Percentiles rank a stretch among this genome's conserved stretches.
Evolutionary conservation across 371 early-diverging fungal genomes (phyloP).

Genomic region (Mortierella sp.): DNA sequence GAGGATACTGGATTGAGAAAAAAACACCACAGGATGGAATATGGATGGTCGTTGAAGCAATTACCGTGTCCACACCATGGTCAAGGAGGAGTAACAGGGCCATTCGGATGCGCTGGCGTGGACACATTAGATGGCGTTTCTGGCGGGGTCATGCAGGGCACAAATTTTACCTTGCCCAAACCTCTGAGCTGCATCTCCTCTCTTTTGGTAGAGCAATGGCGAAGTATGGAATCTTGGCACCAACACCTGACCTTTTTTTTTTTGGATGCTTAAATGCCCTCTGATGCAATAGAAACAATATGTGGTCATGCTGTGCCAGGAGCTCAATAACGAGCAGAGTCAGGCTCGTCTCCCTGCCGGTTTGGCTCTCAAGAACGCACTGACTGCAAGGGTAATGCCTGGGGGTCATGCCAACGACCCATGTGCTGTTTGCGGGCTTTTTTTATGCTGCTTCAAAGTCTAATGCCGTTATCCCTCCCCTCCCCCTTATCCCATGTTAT

Average conservation of each 20-base stretch:
- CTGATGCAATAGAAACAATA: constrained; percentile 72
- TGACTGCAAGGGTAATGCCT: constrained; percentile 81
- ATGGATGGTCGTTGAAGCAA: neutral
- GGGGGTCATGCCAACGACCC: constrained; percentile 3
- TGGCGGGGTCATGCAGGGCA: constrained; percentile 16
- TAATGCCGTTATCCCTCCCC: constrained; percentile 1
- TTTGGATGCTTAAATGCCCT: constrained; percentile 3
- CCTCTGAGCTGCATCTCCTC: constrained; percentile 1
- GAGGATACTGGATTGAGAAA: neutral
- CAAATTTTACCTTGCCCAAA: constrained; percentile 3
- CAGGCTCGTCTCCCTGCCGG: constrained; percentile 81
- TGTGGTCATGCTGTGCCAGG: constrained; percentile 78
- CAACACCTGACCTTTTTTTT: constrained; percentile 10
- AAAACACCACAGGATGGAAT: constrained; percentile 2
- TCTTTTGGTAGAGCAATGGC: neutral
- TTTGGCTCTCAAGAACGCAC: constrained; percentile 90
- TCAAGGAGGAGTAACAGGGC: neutral
- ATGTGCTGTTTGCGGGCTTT: neutral
- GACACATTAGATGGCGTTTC: no score
- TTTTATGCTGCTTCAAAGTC: neutral
- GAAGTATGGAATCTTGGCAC: neutral
- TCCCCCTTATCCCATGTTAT: neutral
- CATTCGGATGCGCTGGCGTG: neutral
- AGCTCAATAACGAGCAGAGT: constrained; percentile 81
- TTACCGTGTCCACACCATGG: neutral